Evolutionary conservation across 2,329 filamentous ascomycete genomes (phyloP).

Genomic region (Alternaria hordeiaustralica): DNA sequence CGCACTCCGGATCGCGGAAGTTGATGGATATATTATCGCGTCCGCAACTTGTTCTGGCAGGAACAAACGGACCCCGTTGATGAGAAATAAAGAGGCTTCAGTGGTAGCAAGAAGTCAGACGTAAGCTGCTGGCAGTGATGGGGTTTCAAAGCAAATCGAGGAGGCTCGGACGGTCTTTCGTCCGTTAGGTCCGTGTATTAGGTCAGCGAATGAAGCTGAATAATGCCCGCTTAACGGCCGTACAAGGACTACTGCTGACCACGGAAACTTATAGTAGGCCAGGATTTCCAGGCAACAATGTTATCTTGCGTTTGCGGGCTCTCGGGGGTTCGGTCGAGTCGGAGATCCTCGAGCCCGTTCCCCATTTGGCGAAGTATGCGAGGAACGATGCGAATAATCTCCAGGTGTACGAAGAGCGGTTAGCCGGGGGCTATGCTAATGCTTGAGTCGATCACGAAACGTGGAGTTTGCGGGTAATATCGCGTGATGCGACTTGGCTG

Average conservation of each 20-base stretch:
- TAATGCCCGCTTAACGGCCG: constrained; percentile 10
- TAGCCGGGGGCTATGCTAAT: constrained; percentile 3
- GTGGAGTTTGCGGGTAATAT: constrained; percentile 1
- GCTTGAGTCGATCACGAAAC: background rate
- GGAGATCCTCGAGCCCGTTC: constrained; percentile 5
- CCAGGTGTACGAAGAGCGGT: background rate
- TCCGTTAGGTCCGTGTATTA: constrained; percentile 19
- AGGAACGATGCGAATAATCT: constrained; percentile 1
- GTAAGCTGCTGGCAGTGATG: constrained; percentile 7
- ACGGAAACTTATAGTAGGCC: constrained; percentile 17
- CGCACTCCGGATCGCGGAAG: constrained; percentile 7
- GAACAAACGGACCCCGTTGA: background rate
- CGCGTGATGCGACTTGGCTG: background rate
- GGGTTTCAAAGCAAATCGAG: constrained; percentile 6
- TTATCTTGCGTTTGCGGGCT: background rate
- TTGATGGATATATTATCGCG: constrained; percentile 10
- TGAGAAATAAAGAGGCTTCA: background rate
- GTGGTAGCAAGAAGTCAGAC: constrained; percentile 7
- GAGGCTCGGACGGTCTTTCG: constrained; percentile 18
- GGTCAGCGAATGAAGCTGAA: constrained; percentile 19
- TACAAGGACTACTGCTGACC: constrained; percentile 14
- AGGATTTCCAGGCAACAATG: constrained; percentile 19
- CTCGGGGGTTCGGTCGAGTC: constrained; percentile 1
- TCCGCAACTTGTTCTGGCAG: background rate
- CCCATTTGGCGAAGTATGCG: constrained; percentile 10